A percentile compares a stretch with the other conserved stretches of the same genome.
Conservation (phyloP, 208 protist genomes). For the Willaertia magna region DNA sequence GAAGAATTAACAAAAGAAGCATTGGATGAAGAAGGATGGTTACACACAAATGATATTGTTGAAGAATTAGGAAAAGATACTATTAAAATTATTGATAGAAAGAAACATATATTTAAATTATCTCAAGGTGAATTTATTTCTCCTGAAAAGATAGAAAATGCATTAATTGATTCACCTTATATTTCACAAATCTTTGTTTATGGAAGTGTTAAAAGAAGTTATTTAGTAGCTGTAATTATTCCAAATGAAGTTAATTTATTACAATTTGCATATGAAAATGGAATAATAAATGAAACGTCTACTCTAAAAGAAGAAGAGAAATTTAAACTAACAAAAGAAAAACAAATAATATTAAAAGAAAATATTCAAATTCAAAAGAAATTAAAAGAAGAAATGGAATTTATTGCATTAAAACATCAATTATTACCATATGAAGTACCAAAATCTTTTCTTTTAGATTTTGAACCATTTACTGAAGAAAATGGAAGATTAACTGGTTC, state of each 20-base stretch:
- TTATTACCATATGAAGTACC: conserved; percentile 6
- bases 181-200: conserved; percentile 1
- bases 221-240: not conserved
- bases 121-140: conserved; percentile 25
- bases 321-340: not conserved
- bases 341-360: not conserved
- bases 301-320: not conserved
- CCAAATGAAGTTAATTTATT: not conserved
- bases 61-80: not conserved
- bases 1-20: conserved; percentile 28
- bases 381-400: not conserved
- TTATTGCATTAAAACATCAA: not conserved
- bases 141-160: conserved; percentile 10
- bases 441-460: not conserved
- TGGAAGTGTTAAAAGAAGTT: not conserved
- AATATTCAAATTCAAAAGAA: not conserved
- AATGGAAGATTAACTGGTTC: not conserved
- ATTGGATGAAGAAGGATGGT: conserved; percentile 45
- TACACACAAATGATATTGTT: conserved; percentile 22
- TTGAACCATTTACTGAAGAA: not conserved
- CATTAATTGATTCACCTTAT: not conserved
- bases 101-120: conserved; percentile 28
- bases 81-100: conserved; percentile 21
- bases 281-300: not conserved
- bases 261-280: not conserved